These are phyloP conservation scores for Castanea crenata DNA, from an alignment of 306 rosid species.

Conservation along the genomic window DNA sequence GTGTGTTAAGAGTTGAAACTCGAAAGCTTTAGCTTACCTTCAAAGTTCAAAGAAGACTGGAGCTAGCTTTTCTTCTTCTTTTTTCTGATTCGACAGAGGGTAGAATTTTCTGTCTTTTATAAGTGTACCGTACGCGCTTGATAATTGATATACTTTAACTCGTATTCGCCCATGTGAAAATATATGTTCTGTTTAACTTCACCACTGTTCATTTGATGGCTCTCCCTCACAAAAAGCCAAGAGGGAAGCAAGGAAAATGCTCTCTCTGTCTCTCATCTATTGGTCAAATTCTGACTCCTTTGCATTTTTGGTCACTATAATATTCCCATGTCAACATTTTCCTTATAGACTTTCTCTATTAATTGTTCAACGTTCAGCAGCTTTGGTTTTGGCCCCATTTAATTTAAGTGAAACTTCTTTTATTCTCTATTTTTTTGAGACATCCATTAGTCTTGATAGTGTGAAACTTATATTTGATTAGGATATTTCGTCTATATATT, in stretches of 20 bases:
- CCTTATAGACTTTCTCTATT: too few species aligned
- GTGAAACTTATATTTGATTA: too few species aligned
- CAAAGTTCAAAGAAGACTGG: background rate
- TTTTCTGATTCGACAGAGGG: background rate
- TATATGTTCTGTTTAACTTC: background rate
- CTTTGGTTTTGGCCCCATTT: too few species aligned
- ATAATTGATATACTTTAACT: background rate
- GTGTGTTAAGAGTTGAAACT: too few species aligned
- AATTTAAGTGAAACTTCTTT: too few species aligned
- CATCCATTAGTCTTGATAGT: too few species aligned
- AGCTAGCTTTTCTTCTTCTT: background rate
- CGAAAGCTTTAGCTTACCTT: slow-evolving; percentile 14
- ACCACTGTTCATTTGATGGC: slow-evolving; percentile 34
- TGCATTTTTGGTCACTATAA: background rate
- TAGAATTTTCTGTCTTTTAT: slow-evolving; percentile 7
- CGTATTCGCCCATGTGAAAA: slow-evolving; percentile 29
- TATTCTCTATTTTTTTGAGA: too few species aligned
- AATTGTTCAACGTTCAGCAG: background rate
- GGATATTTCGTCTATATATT: too few species aligned
- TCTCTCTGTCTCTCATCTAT: slow-evolving; percentile 9
- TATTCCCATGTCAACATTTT: slow-evolving; percentile 1
- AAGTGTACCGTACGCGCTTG: slow-evolving; percentile 26
- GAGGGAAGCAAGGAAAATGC: too few species aligned
- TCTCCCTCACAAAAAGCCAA: background rate
- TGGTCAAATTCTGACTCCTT: slow-evolving; percentile 56